Conservation (phyloP, 139 green algal species). For the Tetratostichococcus sp. region DNA sequence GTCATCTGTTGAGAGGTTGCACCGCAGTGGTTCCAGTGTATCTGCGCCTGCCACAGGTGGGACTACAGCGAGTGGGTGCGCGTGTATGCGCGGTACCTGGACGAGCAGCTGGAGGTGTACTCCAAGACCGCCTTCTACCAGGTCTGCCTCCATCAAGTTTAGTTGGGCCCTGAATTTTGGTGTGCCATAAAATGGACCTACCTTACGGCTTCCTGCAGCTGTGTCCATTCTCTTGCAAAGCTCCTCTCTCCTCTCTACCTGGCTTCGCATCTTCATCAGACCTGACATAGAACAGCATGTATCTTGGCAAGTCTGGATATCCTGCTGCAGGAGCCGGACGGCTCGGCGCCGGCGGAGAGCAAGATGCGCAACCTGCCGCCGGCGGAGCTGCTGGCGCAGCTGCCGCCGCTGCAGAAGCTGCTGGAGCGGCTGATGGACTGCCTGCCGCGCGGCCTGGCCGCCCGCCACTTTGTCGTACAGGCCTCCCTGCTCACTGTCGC, state of each 20-base stretch:
- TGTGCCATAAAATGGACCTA: no score
- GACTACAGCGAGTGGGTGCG: constrained; percentile 87
- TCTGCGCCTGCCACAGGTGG: constrained; percentile 9
- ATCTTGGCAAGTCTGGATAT: no score
- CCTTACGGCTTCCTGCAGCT: no score
- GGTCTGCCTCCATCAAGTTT: no score
- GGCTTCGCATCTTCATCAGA: no score
- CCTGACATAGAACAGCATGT: no score
- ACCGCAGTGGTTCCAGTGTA: no score
- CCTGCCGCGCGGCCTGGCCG: constrained; percentile 66
- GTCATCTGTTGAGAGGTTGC: no score
- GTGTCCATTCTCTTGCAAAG: no score
- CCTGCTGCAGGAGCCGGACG: constrained; percentile 8
- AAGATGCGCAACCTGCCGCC: constrained; percentile 13
- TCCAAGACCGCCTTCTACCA: constrained; percentile 40
- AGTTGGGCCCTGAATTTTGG: no score
- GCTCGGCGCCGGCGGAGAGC: not conserved
- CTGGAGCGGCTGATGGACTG: constrained; percentile 79
- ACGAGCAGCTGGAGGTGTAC: constrained; percentile 76
- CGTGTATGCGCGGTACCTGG: constrained; percentile 87
- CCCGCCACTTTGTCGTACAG: constrained; percentile 58
- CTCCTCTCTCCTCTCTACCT: no score
- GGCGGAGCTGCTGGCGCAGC: constrained; percentile 67
- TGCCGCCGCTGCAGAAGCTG: constrained; percentile 80
- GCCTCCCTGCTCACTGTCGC: constrained; percentile 30